phyloP scores from a whole-genome alignment of 2,329 filamentous ascomycete species.

The Cordyceps pruinosa region DNA sequence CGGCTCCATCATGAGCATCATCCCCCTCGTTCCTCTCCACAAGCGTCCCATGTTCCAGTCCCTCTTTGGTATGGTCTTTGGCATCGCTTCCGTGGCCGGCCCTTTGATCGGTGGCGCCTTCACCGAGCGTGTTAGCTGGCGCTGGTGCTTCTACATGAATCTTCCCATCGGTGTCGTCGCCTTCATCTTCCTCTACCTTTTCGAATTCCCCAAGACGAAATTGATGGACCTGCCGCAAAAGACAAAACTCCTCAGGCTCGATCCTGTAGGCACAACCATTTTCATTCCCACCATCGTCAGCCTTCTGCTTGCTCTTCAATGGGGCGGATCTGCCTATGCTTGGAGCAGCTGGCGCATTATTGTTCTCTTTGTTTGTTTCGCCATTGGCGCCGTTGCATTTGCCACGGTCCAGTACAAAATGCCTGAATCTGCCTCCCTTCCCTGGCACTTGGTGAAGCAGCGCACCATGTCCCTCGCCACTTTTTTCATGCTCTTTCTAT shows the following conservation, averaged over 20 bases:
- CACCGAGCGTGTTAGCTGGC: slow-evolving; percentile 12
- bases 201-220: slow-evolving; percentile 34
- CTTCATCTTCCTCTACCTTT: slow-evolving; percentile 41
- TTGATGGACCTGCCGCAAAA: slow-evolving; percentile 22
- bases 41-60: slow-evolving; percentile 53
- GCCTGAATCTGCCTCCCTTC: slow-evolving; percentile 51
- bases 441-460: slow-evolving; percentile 46
- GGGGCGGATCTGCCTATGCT: slow-evolving; percentile 48
- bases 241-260: slow-evolving; percentile 45
- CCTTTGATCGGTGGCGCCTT: slow-evolving; percentile 21
- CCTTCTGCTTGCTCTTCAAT: slow-evolving; percentile 56
- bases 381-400: slow-evolving; percentile 39
- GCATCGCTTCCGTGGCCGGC: slow-evolving; percentile 26
- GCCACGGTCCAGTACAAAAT: slow-evolving; percentile 44
- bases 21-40: slow-evolving; percentile 51
- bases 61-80: slow-evolving; percentile 33
- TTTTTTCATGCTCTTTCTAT: slow-evolving; percentile 39
- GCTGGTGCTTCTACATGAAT: slow-evolving; percentile 12
- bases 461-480: slow-evolving; percentile 46
- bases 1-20: slow-evolving; percentile 49
- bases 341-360: slow-evolving; percentile 50
- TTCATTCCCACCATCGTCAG: slow-evolving; percentile 54
- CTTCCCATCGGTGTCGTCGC: slow-evolving; percentile 33
- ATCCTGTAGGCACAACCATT: slow-evolving; percentile 52
- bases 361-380: slow-evolving; percentile 46